Base-by-base conservation (phyloP, 2,329 filamentous ascomycete genomes). In the Tolypocladium paradoxum region DNA sequence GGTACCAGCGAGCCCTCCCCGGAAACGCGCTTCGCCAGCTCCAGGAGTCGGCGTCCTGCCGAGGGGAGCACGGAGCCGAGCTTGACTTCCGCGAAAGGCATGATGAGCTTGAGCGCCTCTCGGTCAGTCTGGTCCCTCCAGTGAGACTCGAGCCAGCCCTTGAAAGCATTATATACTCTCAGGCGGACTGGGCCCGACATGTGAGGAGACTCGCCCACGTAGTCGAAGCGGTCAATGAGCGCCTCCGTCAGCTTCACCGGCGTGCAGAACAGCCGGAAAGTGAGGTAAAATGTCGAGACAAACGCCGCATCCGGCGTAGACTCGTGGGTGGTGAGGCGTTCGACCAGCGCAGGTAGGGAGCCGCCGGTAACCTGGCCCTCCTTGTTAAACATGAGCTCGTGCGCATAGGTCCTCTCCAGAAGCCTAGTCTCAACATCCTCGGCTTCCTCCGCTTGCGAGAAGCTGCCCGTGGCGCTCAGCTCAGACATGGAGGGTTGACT, bases 141-240 rank as follows among this genome's bases (percentile, higher is more conserved):
- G 69, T 99, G 90, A 7, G 88, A 93, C 72, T 97, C 93, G 22
- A 99, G 75, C 93, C 93, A 99, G 43, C 88, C 88, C 70, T 99
- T 99, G 77, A 99, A 90, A 53, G 90, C 85, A 66, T 99, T 97
- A 74, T 95, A 97, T 1, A 97, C 90, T 50, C 93, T 83, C 48
- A 99, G 75, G 50, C 91, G 84, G 24, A 97, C 92, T 0, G 92
- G 89, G 3, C 78, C 81, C 24, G 90, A 84, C 57, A 91, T 71
- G 54, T 84, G 79, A 24, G 84, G 81, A 48, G 85, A 87, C 55
- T 93, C 87, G 14, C 83, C 87, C 37, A 96, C 87, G 61, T 96
- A 96, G 55, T 96, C 88, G 67, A 95, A 99, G 33, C 95, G 85
- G 54, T 93, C 87, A 51, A 95, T 86, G n/a, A 99, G 77, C 4